Evolutionary conservation across 805 yeast genomes (phyloP).

Genomic region (Candida nonsorbophila): DNA sequence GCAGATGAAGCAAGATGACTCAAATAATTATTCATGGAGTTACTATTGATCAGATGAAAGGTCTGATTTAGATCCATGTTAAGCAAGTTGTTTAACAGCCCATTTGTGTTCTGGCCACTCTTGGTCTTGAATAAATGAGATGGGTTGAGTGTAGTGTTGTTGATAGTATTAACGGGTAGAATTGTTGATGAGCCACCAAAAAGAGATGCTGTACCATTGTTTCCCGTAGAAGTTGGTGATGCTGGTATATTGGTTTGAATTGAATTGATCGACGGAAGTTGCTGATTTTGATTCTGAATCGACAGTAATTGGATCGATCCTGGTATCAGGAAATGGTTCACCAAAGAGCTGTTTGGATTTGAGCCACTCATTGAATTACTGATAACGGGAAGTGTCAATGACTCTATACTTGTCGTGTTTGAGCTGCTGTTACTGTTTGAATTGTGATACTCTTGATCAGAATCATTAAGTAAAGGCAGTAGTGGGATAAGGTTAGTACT

Average conservation of each 20-base stretch:
- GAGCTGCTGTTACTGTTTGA: slow-evolving; percentile 1
- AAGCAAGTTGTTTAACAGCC: too few relatives aligned
- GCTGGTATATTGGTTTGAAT: slow-evolving; percentile 28
- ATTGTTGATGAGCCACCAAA: slow-evolving; percentile 2
- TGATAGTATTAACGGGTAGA: slow-evolving; percentile 1
- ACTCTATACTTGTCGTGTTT: too few relatives aligned
- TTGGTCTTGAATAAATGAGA: slow-evolving; percentile 19
- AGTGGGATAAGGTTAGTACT: slow-evolving; percentile 19
- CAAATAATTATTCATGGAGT: too few relatives aligned
- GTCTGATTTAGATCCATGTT: too few relatives aligned
- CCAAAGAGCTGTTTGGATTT: neutral
- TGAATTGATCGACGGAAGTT: slow-evolving; percentile 30
- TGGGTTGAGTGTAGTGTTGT: slow-evolving; percentile 18
- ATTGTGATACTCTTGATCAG: slow-evolving; percentile 13
- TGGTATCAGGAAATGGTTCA: slow-evolving; percentile 11
- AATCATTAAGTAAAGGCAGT: slow-evolving; percentile 23
- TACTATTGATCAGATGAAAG: too few relatives aligned
- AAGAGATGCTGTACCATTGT: slow-evolving; percentile 5
- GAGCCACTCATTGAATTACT: neutral
- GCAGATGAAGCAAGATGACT: too few relatives aligned
- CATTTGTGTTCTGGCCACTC: too few relatives aligned
- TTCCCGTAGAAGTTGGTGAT: slow-evolving; percentile 14
- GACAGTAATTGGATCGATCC: slow-evolving; percentile 14
- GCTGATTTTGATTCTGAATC: slow-evolving; percentile 24
- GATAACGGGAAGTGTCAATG: too few relatives aligned